Percentiles rank a stretch among this genome's conserved stretches.
phyloP scores from a whole-genome alignment of 768 basidiomycete genomes.

The Russula sp. region DNA sequence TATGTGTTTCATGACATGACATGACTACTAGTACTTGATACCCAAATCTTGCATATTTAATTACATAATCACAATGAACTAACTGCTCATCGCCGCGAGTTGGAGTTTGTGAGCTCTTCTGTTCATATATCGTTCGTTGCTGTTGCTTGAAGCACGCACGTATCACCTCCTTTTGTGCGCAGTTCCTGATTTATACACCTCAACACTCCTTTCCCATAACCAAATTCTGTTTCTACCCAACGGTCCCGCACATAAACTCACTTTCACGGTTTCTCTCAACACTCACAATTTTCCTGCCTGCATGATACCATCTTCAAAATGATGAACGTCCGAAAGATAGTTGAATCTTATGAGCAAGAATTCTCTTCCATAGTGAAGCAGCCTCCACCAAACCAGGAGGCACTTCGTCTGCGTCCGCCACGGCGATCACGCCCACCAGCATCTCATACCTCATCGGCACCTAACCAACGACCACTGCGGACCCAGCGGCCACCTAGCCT shows the following conservation, averaged over 20 bases:
- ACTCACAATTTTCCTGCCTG: background rate
- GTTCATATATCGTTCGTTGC: too few species aligned
- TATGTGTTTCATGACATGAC: too few species aligned
- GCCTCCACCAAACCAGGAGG: background rate
- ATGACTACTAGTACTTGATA: background rate
- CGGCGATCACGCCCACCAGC: background rate
- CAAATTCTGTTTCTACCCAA: background rate
- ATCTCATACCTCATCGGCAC: background rate
- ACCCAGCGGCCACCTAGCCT: constrained; percentile 5
- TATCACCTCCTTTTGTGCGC: too few species aligned
- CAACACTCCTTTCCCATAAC: too few species aligned
- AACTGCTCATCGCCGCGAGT: too few species aligned
- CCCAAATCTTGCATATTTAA: background rate
- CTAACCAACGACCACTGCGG: constrained; percentile 5
- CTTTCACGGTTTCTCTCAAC: background rate
- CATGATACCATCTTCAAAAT: constrained; percentile 3
- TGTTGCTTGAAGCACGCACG: too few species aligned
- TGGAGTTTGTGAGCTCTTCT: too few species aligned
- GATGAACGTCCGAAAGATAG: constrained; percentile 17
- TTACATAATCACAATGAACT: constrained; percentile 1
- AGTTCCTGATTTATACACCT: too few species aligned
- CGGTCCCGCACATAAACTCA: too few species aligned
- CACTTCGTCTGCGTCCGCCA: background rate
- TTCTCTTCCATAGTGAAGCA: background rate
- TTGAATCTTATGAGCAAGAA: constrained; percentile 17